A percentile compares a stretch with the other conserved stretches of the same genome.
Evolutionary conservation across 192 early-diverging fungal genomes (phyloP).

Genomic region (Linnemannia elongata): DNA sequence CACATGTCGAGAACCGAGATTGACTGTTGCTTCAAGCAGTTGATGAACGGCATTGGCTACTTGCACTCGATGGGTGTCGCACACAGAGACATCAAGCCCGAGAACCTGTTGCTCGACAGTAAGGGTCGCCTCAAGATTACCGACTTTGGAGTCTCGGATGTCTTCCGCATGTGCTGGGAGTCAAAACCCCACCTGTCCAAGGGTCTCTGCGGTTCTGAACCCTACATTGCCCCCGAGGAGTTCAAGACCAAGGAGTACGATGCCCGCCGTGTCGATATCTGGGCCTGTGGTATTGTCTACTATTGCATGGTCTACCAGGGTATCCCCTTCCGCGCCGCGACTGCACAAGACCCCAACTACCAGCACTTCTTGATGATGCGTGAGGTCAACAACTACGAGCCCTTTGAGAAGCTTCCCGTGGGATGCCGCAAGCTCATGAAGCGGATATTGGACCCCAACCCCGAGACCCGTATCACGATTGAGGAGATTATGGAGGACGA

Average conservation of each 20-base stretch:
- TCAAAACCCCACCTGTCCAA: conserved; percentile 79
- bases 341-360: conserved; percentile 74
- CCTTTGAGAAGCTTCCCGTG: conserved; percentile 79
- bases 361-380: conserved; percentile 69
- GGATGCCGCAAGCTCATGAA: conserved; percentile 80
- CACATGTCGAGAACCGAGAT: conserved; percentile 82
- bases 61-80: conserved; percentile 95
- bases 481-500: conserved; percentile 77
- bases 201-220: conserved; percentile 93
- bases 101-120: conserved; percentile 90
- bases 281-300: conserved; percentile 95
- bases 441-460: conserved; percentile 85
- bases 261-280: conserved; percentile 91
- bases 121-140: conserved; percentile 92
- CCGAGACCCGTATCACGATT: conserved; percentile 76
- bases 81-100: conserved; percentile 85
- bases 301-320: conserved; percentile 82
- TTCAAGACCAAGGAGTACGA: conserved; percentile 86
- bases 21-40: conserved; percentile 95
- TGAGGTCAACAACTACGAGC: conserved; percentile 72
- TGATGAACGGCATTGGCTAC: conserved; percentile 88
- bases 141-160: conserved; percentile 97
- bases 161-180: conserved; percentile 92
- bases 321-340: conserved; percentile 73
- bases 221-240: conserved; percentile 97